These are phyloP conservation scores for Sesbania bispinosa DNA, from an alignment of 306 rosid species.

Conservation along the genomic window DNA sequence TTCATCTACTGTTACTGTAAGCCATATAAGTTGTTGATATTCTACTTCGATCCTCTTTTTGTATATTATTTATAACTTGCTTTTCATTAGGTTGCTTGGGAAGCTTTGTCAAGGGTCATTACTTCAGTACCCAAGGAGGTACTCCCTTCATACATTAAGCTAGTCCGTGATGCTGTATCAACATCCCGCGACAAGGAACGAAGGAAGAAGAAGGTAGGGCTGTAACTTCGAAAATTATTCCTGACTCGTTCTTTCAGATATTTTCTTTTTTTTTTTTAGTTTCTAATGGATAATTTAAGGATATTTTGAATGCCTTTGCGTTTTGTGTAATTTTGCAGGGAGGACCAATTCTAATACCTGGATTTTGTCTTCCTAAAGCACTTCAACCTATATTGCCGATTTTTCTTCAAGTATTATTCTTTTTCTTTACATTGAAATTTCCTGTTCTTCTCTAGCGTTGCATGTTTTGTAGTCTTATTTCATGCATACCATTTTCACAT, in stretches of 20 bases:
- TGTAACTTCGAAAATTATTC: slow-evolving; percentile 3
- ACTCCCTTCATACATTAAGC: slow-evolving; percentile 84
- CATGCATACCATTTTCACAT: neutral
- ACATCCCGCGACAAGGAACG: slow-evolving; percentile 92
- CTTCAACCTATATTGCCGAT: slow-evolving; percentile 93
- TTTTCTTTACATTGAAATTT: slow-evolving; percentile 6
- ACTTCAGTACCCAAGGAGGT: slow-evolving; percentile 82
- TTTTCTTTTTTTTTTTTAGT: neutral
- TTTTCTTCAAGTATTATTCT: slow-evolving; percentile 86
- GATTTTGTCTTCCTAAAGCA: slow-evolving; percentile 93
- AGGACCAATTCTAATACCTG: slow-evolving; percentile 87
- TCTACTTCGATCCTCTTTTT: slow-evolving; percentile 16
- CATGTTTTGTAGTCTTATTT: slow-evolving; percentile 5
- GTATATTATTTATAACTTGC: slow-evolving; percentile 11
- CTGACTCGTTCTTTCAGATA: neutral
- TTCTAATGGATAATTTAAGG: neutral
- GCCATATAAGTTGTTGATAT: slow-evolving; percentile 23
- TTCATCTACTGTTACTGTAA: slow-evolving; percentile 74
- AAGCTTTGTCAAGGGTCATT: slow-evolving; percentile 85
- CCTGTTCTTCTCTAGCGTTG: neutral
- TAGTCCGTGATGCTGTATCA: slow-evolving; percentile 97
- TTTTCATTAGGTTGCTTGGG: slow-evolving; percentile 74
- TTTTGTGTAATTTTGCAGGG: slow-evolving; percentile 58
- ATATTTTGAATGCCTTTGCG: neutral
- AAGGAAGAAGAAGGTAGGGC: slow-evolving; percentile 86